Evolutionary conservation across 208 protist genomes (phyloP).

Genomic region (Trichomonas gallinae): DNA sequence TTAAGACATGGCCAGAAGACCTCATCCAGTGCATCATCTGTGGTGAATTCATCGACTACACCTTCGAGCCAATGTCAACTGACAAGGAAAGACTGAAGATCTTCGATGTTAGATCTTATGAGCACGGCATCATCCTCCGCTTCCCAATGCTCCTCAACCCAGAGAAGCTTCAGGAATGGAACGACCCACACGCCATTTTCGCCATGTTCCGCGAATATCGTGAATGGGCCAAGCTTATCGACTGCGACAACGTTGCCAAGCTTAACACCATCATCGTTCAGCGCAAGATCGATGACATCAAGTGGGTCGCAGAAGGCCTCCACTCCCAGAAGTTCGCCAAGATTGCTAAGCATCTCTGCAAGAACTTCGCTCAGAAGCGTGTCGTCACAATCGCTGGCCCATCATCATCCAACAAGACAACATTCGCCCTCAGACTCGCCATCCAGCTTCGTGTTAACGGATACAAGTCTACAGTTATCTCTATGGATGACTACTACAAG

Average conservation of each 20-base stretch:
- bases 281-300: background rate
- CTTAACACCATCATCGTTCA: background rate
- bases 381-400: background rate
- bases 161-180: background rate
- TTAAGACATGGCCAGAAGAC: background rate
- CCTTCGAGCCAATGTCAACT: background rate
- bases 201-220: background rate
- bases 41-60: background rate
- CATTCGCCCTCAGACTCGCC: background rate
- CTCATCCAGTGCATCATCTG: background rate
- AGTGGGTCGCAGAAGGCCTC: background rate
- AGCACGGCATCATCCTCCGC: background rate
- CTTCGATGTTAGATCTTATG: background rate
- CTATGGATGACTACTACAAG: background rate
- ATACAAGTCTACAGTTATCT: background rate
- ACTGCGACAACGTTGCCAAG: background rate
- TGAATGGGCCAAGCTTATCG: background rate
- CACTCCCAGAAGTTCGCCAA: background rate
- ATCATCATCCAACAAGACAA: background rate
- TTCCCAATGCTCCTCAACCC: background rate
- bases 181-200: background rate
- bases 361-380: background rate
- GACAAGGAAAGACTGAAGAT: background rate
- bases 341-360: background rate
- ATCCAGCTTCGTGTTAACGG: background rate